Evolutionary conservation across 2,329 filamentous ascomycete genomes (phyloP).

Genomic region (Sclerotinia minor): DNA sequence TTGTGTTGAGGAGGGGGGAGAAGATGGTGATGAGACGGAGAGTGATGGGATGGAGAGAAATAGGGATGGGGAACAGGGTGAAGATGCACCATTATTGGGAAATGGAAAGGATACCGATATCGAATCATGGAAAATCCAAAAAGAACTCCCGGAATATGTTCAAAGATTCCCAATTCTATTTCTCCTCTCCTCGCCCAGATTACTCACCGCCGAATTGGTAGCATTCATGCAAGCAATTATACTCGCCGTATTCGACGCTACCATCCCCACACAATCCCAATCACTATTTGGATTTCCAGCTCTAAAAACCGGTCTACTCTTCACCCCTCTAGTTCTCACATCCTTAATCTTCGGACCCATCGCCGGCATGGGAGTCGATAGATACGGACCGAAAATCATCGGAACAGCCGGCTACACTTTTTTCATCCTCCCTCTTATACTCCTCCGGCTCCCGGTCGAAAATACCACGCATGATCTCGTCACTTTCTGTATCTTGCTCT

Average conservation of each 20-base stretch:
- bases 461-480: constrained; percentile 46
- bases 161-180: constrained; percentile 51
- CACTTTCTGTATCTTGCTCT: constrained; percentile 49
- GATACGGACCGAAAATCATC: constrained; percentile 42
- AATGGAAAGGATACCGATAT: constrained; percentile 3
- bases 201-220: constrained; percentile 45
- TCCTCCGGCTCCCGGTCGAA: constrained; percentile 47
- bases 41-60: constrained; percentile 27
- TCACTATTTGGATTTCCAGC: constrained; percentile 44
- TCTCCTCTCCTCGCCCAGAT: constrained; percentile 44
- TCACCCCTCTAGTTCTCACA: constrained; percentile 44
- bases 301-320: constrained; percentile 44
- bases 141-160: constrained; percentile 36
- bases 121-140: constrained; percentile 8
- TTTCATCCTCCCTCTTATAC: constrained; percentile 36
- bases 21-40: constrained; percentile 28
- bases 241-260: constrained; percentile 45
- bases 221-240: constrained; percentile 48
- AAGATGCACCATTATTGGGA: constrained; percentile 2
- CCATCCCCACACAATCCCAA: constrained; percentile 44
- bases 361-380: constrained; percentile 44
- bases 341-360: constrained; percentile 43
- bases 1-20: constrained; percentile 34
- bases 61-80: constrained; percentile 9
- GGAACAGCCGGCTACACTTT: constrained; percentile 40